phyloP scores from a whole-genome alignment of 1,284 basidiomycete genomes.

The Termitomyces sp. region DNA sequence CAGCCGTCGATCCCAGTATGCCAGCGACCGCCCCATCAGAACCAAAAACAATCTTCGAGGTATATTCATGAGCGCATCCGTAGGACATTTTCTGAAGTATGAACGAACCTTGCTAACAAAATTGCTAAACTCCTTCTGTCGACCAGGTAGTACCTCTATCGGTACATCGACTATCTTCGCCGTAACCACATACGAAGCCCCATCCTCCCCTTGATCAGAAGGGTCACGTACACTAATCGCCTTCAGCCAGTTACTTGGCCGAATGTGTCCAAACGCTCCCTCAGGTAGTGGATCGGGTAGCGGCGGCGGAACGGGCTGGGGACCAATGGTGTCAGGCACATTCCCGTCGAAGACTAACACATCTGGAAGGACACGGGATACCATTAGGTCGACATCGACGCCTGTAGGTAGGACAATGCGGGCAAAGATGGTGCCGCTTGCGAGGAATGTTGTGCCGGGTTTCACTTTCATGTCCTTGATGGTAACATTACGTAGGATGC shows the following conservation, averaged over 20 bases:
- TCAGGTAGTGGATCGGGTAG: slow-evolving; percentile 61
- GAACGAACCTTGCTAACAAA: slow-evolving; percentile 65
- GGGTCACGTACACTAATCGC: slow-evolving; percentile 43
- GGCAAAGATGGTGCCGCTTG: slow-evolving; percentile 62
- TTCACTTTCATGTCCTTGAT: slow-evolving; percentile 70
- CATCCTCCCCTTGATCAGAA: slow-evolving; percentile 33
- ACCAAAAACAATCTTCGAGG: slow-evolving; percentile 62
- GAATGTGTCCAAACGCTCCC: slow-evolving; percentile 67
- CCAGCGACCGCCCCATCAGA: slow-evolving; percentile 63
- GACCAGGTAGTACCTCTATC: slow-evolving; percentile 66
- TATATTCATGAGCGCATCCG: background rate
- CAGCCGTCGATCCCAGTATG: slow-evolving; percentile 59
- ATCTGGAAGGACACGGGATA: slow-evolving; percentile 63
- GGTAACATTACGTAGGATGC: slow-evolving; percentile 62
- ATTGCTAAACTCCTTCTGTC: slow-evolving; percentile 64
- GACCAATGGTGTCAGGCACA: slow-evolving; percentile 34
- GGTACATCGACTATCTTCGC: slow-evolving; percentile 68
- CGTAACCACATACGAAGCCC: slow-evolving; percentile 49
- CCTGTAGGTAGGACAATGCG: slow-evolving; percentile 61
- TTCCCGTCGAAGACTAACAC: slow-evolving; percentile 72
- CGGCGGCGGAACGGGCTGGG: slow-evolving; percentile 37
- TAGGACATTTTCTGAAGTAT: background rate
- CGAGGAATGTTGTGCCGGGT: slow-evolving; percentile 48
- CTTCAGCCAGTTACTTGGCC: slow-evolving; percentile 62
- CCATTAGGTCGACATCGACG: slow-evolving; percentile 56